These are phyloP conservation scores for Neonectria coccinea DNA, from an alignment of 2,329 filamentous ascomycete species.

Conservation along the genomic window DNA sequence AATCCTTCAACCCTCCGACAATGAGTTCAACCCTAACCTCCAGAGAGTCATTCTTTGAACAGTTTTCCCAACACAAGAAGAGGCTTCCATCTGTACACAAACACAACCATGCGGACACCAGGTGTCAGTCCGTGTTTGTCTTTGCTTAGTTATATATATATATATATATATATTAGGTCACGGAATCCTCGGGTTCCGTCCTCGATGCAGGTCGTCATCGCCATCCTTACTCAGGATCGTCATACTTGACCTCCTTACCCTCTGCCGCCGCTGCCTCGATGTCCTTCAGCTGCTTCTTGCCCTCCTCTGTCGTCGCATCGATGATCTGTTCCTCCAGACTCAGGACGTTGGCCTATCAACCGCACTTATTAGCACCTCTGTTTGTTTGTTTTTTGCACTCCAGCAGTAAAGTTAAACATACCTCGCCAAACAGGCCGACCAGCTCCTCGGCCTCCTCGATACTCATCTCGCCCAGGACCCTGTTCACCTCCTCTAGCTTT, in stretches of 20 bases:
- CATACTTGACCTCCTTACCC: conserved; percentile 43
- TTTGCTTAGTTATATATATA: background rate
- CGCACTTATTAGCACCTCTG: conserved; percentile 39
- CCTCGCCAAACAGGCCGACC: conserved; percentile 81
- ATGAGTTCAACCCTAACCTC: background rate
- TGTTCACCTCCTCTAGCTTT: conserved; percentile 73
- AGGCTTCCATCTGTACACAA: background rate
- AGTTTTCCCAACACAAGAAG: background rate
- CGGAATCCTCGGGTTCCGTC: conserved; percentile 1
- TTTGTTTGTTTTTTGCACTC: background rate
- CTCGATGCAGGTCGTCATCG: background rate
- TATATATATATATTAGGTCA: background rate
- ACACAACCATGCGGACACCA: background rate
- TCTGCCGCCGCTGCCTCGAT: conserved; percentile 67
- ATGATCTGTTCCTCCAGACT: conserved; percentile 94
- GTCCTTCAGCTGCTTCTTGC: conserved; percentile 80
- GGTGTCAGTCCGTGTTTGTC: background rate
- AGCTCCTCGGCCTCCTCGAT: conserved; percentile 89
- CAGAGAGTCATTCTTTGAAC: background rate
- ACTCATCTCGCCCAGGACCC: conserved; percentile 84
- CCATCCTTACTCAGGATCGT: conserved; percentile 55
- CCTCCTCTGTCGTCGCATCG: conserved; percentile 91
- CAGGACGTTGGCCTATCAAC: conserved; percentile 78
- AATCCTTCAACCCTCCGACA: background rate
- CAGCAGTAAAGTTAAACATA: conserved; percentile 46